phyloP scores from a whole-genome alignment of 805 yeast genomes.

The Kodamaea hsintzibuensis region DNA sequence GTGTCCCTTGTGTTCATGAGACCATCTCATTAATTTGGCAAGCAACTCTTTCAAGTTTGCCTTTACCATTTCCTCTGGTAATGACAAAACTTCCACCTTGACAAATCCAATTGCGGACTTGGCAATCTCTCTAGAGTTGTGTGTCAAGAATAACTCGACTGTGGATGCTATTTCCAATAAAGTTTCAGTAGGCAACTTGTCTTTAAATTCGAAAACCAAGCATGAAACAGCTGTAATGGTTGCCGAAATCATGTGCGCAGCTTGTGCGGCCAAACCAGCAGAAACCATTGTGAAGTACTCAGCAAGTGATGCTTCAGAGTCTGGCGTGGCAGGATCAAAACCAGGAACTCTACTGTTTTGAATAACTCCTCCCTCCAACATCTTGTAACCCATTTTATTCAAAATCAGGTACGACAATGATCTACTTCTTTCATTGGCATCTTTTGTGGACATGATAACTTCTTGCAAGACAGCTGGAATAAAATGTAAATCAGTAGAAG shows the following conservation, averaged over 20 bases:
- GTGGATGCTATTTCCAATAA: conserved; percentile 79
- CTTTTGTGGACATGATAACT: conserved; percentile 87
- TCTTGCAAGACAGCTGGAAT: conserved; percentile 85
- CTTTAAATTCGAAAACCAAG: conserved; percentile 81
- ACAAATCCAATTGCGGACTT: conserved; percentile 93
- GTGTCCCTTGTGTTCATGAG: conserved; percentile 94
- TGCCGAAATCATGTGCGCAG: conserved; percentile 97
- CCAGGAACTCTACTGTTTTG: conserved; percentile 67
- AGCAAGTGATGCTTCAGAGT: conserved; percentile 64
- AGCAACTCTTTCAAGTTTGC: conserved; percentile 66
- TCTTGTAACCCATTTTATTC: conserved; percentile 75
- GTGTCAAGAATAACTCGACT: conserved; percentile 85
- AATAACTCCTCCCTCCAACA: conserved; percentile 70
- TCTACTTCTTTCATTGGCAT: conserved; percentile 89
- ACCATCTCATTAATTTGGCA: conserved; percentile 80
- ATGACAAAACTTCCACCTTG: conserved; percentile 79
- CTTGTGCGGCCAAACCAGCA: conserved; percentile 93
- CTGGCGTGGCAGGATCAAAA: conserved; percentile 61
- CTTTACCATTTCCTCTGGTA: conserved; percentile 76
- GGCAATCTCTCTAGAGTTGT: conserved; percentile 90
- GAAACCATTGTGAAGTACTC: conserved; percentile 91
- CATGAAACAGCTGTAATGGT: conserved; percentile 84
- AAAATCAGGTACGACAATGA: conserved; percentile 74
- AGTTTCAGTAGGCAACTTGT: conserved; percentile 56
- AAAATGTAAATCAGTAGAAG: conserved; percentile 65